Evolutionary conservation across 345 rosid species (phyloP), one percentile per base, ranked within the genome.

Genomic region (Trapa incisa): DNA sequence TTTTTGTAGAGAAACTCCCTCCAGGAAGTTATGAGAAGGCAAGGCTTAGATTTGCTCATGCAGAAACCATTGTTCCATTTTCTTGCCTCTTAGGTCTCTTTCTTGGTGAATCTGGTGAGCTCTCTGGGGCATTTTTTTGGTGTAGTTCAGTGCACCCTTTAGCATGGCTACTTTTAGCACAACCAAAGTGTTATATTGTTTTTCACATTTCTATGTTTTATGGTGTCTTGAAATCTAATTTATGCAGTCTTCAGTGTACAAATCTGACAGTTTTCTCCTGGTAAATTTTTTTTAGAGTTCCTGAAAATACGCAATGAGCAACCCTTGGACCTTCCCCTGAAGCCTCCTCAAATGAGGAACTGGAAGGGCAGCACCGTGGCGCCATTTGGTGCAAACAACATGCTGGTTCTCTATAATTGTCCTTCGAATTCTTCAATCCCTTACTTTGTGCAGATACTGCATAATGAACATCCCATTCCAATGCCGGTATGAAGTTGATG

Each of bases 41-140:
- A 53, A 86, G 97, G 77, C 86, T 91, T 78, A 83, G 91, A 37
- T 89, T 94, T 80, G 99, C 99, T 6, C 99, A 89, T 85, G 99
- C 96, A 0, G 97, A 94, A 79, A 94, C 99, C 33, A 83, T 94
- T 75, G 86, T 94, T 73, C 96, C 97, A 6, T 94, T 94, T 70
- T 77, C 97, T 69, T 94, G 99, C 78, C 84, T 91, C 69, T 96
- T 94, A 69, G 99, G 99, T 45, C 97, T 87, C 71, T 94, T 89
- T 81, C 96, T 94, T 53, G 85, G 86, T 72, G 88, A 77, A 76
- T 77, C 93, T 65, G 96, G 99, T 89, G 53, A 79, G 88, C 53
- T 68, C 68, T 41, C 43, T 41, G 7, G 43, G 7, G 6, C 43
- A 4, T 41, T 41, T 41, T 41, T 41, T 41, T 41, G 43, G 43